Conservation (phyloP, 2,329 filamentous ascomycete species). For the Colletotrichum lupini region DNA sequence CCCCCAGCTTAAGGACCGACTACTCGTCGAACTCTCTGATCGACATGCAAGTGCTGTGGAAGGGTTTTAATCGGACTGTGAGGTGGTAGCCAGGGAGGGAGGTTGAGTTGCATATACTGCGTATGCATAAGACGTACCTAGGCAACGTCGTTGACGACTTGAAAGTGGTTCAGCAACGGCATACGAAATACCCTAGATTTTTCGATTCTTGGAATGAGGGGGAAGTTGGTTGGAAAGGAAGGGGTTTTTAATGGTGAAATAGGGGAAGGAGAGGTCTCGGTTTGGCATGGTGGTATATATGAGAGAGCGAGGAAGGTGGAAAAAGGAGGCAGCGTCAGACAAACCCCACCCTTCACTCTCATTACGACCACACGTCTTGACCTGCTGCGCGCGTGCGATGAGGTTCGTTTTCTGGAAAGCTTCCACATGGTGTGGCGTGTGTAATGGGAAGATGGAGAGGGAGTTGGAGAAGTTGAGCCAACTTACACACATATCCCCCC, state of each 20-base stretch:
- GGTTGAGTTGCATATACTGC: background rate
- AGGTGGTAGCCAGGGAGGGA: background rate
- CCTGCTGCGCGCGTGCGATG: constrained; percentile 1
- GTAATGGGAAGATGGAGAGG: background rate
- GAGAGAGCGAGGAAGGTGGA: background rate
- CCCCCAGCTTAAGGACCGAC: background rate
- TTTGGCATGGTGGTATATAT: background rate
- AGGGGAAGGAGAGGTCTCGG: background rate
- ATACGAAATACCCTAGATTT: constrained; percentile 34
- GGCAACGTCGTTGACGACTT: constrained; percentile 6
- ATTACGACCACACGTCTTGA: background rate
- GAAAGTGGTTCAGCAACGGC: constrained; percentile 17
- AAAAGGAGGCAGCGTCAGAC: background rate
- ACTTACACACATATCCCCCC: background rate
- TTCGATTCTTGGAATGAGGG: constrained; percentile 19
- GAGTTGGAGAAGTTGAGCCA: background rate
- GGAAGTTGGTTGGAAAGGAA: background rate
- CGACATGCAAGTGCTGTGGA: background rate
- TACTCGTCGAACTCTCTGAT: background rate
- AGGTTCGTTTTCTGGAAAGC: background rate
- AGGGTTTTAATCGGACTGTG: background rate
- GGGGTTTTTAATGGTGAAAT: background rate
- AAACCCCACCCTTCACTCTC: background rate
- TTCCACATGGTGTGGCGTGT: background rate
- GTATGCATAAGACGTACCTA: background rate